phyloP scores from a whole-genome alignment of 2,329 filamentous ascomycete genomes.

The Pezizomycotina sp. region DNA sequence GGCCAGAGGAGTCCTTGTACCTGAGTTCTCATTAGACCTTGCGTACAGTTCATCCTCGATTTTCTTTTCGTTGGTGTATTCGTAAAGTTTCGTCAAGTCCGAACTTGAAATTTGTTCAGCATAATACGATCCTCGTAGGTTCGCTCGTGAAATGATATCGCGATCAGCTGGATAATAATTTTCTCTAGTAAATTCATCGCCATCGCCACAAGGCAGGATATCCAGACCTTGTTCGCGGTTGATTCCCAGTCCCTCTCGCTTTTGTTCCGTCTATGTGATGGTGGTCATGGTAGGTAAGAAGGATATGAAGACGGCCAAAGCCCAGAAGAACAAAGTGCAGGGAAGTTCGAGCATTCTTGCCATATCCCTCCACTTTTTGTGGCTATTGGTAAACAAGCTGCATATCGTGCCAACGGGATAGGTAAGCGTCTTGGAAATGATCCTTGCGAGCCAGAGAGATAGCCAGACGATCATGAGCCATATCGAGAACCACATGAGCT shows the following conservation, averaged over 20 bases:
- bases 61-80: conserved; percentile 29
- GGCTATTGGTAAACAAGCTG: conserved; percentile 65
- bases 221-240: conserved; percentile 69
- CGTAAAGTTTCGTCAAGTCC: conserved; percentile 48
- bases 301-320: conserved; percentile 68
- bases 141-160: conserved; percentile 76
- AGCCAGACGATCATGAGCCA: conserved; percentile 93
- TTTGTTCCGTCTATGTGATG: conserved; percentile 41
- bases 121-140: conserved; percentile 86
- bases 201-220: conserved; percentile 64
- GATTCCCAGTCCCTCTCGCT: conserved; percentile 49
- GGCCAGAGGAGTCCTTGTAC: conserved; percentile 56
- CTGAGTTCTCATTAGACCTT: conserved; percentile 26
- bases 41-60: conserved; percentile 7
- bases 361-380: conserved; percentile 86
- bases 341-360: conserved; percentile 72
- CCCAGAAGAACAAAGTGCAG: conserved; percentile 79
- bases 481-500: conserved; percentile 78
- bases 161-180: conserved; percentile 86
- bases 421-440: conserved; percentile 48
- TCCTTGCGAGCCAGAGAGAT: conserved; percentile 58
- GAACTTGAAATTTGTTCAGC: conserved; percentile 79
- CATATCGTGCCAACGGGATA: conserved; percentile 46
- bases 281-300: conserved; percentile 66
- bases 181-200: conserved; percentile 78